Conservation (phyloP, 2,329 filamentous ascomycete genomes). For the Trichophyton rubrum region DNA sequence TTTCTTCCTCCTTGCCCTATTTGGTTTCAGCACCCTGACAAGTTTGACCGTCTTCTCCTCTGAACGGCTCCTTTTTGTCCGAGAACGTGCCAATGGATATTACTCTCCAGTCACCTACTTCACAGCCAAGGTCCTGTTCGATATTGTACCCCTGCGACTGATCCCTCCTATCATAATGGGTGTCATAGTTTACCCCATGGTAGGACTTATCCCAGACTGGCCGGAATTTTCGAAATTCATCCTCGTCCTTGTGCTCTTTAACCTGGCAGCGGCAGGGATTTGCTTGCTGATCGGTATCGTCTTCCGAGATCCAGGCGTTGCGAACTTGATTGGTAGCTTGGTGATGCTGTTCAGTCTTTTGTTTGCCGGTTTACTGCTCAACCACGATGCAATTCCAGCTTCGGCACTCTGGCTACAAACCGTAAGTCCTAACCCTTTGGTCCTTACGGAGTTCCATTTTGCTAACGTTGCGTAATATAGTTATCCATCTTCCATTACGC, state of each 20-base stretch:
- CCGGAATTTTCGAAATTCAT: conserved; percentile 84
- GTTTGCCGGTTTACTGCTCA: conserved; percentile 86
- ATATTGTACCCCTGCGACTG: conserved; percentile 86
- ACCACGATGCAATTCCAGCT: conserved; percentile 81
- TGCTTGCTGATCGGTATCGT: conserved; percentile 94
- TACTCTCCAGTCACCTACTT: conserved; percentile 93
- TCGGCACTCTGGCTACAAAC: conserved; percentile 81
- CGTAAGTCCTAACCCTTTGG: conserved; percentile 34
- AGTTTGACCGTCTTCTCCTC: conserved; percentile 86
- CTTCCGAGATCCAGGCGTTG: conserved; percentile 80
- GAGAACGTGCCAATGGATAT: conserved; percentile 92
- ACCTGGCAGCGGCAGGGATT: conserved; percentile 82
- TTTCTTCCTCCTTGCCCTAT: conserved; percentile 91
- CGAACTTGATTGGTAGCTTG: conserved; percentile 83
- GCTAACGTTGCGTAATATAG: conserved; percentile 27
- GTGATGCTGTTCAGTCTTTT: conserved; percentile 96
- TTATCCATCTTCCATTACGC: conserved; percentile 97
- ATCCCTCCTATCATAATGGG: conserved; percentile 93
- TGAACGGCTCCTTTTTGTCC: conserved; percentile 79
- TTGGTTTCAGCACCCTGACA: conserved; percentile 92
- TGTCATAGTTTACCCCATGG: conserved; percentile 95
- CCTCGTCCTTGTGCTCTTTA: conserved; percentile 85
- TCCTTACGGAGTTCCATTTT: not conserved
- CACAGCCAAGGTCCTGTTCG: conserved; percentile 90
- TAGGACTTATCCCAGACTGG: conserved; percentile 70